These are phyloP conservation scores for Przewalskia tangutica DNA, from an alignment of 257 asterid species.

Conservation along the genomic window DNA sequence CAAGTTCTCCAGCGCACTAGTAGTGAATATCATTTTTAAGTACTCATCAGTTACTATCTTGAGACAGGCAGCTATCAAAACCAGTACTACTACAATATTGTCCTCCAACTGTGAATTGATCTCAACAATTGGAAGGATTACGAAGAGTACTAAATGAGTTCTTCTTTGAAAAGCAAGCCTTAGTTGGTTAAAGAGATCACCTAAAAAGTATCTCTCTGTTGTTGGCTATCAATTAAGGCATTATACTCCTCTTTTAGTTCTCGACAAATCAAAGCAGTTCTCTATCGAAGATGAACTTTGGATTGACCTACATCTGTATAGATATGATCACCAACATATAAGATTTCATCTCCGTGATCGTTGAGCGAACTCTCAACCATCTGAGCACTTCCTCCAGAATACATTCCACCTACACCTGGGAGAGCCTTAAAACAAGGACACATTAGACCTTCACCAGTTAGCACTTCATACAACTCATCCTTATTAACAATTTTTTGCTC, in stretches of 20 bases:
- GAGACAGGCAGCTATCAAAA: too few species aligned
- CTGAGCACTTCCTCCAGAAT: slow-evolving; percentile 94
- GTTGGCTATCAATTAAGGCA: slow-evolving; percentile 57
- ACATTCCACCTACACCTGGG: slow-evolving; percentile 84
- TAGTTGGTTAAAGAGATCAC: slow-evolving; percentile 91
- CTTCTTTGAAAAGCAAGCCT: slow-evolving; percentile 82
- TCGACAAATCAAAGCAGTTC: slow-evolving; percentile 88
- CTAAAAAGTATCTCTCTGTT: slow-evolving; percentile 57
- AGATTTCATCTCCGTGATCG: slow-evolving; percentile 80
- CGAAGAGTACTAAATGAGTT: too few species aligned
- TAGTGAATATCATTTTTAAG: too few species aligned
- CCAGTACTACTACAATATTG: too few species aligned
- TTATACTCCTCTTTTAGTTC: slow-evolving; percentile 86
- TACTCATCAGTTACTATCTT: too few species aligned
- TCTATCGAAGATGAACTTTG: slow-evolving; percentile 85
- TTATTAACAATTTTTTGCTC: too few species aligned
- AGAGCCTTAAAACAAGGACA: slow-evolving; percentile 81
- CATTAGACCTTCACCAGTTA: slow-evolving; percentile 83
- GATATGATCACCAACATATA: slow-evolving; percentile 89
- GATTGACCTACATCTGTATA: slow-evolving; percentile 91
- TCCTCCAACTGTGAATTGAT: too few species aligned
- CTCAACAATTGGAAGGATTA: too few species aligned
- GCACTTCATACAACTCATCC: too few species aligned
- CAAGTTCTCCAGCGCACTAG: too few species aligned
- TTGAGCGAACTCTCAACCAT: slow-evolving; percentile 81